Evolutionary conservation across 176 grass and related monocot genomes (phyloP), one percentile per base, ranked within the genome.

Genomic region (Puccinellia tenuiflora): DNA sequence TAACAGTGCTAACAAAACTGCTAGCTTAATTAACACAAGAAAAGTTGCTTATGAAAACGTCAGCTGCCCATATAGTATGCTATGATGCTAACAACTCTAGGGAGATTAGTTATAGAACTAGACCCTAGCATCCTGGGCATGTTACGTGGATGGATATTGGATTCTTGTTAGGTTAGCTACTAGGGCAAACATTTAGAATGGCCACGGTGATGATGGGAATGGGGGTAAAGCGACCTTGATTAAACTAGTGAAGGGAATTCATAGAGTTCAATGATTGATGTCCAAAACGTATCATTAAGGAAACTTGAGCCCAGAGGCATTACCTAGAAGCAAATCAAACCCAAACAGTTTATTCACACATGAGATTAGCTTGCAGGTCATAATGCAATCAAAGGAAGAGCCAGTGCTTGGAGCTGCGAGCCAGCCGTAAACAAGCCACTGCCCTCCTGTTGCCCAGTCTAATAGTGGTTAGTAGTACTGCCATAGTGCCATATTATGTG

Each of bases 361-460:
- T 65, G 81, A 66, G 25, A 10, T n/a, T n/a, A n/a, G n/a, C n/a
- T n/a, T n/a, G n/a, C n/a, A n/a, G n/a, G n/a, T 46, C 35, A 16
- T 28, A 52, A 81, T 76, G 39, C 54, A 77, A 81, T 85, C 42
- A 40, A 52, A 81, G 21, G 40, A 82, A 81, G 61, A 62, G 47
- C 85, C 76, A 77, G 55, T 76, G 87, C 82, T 76, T 84, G 73
- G 87, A 90, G 90, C 92, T 86, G 78, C 86, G 90, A 88, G 86
- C 92, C 90, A 82, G 77, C 80, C 64, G 78, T 85, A 87, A 87
- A 83, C 65, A 55, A 76, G 34, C 15, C 22, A 61, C 65, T 42
- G 21, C 21, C 10, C 73, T 9, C 8, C 17, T 78, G 52, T 74
- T 28, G n/a, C n/a, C 15, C 11, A 77, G 15, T 21, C 51, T 1